A percentile compares a stretch with the other conserved stretches of the same genome.
phyloP scores from a whole-genome alignment of 768 basidiomycete genomes.

The Suillus weaverae region DNA sequence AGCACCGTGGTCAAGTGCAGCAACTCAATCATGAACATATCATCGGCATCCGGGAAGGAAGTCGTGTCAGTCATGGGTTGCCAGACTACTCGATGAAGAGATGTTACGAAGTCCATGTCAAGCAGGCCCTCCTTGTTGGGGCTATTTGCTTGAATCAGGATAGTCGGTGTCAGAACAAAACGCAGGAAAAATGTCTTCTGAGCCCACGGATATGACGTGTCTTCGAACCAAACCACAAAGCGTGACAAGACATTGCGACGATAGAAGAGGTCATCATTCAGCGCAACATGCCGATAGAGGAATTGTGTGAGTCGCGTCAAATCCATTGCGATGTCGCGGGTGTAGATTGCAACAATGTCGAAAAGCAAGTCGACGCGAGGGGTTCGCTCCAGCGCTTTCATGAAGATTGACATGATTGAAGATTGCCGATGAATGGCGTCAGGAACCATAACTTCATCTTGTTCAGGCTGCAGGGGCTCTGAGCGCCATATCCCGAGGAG shows the following conservation, averaged over 20 bases:
- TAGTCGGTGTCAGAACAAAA: constrained; percentile 82
- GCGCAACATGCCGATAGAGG: constrained; percentile 82
- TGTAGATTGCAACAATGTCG: constrained; percentile 80
- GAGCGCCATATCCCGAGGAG: constrained; percentile 72
- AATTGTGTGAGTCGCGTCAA: constrained; percentile 77
- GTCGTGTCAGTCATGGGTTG: constrained; percentile 63
- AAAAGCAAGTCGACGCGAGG: constrained; percentile 87
- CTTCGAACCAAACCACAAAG: constrained; percentile 84
- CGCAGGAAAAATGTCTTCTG: constrained; percentile 83
- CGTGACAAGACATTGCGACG: constrained; percentile 83
- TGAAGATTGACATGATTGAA: constrained; percentile 76
- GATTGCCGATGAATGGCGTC: constrained; percentile 61
- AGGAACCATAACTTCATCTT: constrained; percentile 40
- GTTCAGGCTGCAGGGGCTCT: constrained; percentile 47
- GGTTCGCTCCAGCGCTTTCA: constrained; percentile 63
- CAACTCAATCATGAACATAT: constrained; percentile 88
- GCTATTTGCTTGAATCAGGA: constrained; percentile 73
- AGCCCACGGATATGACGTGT: constrained; percentile 57
- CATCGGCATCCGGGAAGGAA: constrained; percentile 62
- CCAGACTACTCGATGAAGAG: constrained; percentile 79
- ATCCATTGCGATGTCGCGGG: constrained; percentile 80
- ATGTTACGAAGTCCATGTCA: constrained; percentile 66
- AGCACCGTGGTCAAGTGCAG: constrained; percentile 87
- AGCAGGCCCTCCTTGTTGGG: constrained; percentile 59
- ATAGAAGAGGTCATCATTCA: constrained; percentile 63